Base-by-base conservation (phyloP, 176 grass and related monocot genomes). In the Zea luxurians region DNA sequence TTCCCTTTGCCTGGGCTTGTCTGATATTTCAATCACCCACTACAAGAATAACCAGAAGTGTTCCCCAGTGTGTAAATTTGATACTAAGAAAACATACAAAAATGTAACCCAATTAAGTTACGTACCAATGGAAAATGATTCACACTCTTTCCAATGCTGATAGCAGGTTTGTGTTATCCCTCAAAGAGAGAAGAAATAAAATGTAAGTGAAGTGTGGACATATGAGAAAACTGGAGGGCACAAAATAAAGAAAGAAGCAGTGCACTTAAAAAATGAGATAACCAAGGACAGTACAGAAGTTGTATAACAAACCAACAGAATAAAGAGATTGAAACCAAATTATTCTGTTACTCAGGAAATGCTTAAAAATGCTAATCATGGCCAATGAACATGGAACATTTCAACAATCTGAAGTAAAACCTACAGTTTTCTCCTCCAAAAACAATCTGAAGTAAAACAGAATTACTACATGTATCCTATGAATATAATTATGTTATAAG, bases 81-180 rank as follows among this genome's bases (percentile, higher is more conserved):
- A 34, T 10, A 75, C 21, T 16, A 60, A 58, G 16, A 84, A 80
- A 44, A 13, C 52, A 78, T 64, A 37, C 69, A 7, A 73, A 48
- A 60, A 43, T 20, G 6, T 47, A 77, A 45, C 40, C 40, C 27
- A 64, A 63, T 42, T 7, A 69, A 86, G 41, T 79, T 74, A 41
- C 76, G 18, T 98, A 98, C 95, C 95, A 98, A 71, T 83, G 87
- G 74, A 45, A 88, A 85, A 76, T 88, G 74, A 80, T 98, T 89
- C 66, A 90, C 91, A 79, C 95, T 97, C 89, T 94, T 89, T 82
- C 95, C 91, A 78, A 98, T 94, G 89, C 95, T 98, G 95, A 91
- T 80, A 90, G 70, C 45, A 87, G 66, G 72, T 87, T 90, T 68
- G 45, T 82, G 89, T n/a, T 92, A 90, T 90, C 87, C 89, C 95